A percentile compares a stretch with the other conserved stretches of the same genome.
Conservation (phyloP, 768 basidiomycete species). For the Neoboletus brunneissimus region DNA sequence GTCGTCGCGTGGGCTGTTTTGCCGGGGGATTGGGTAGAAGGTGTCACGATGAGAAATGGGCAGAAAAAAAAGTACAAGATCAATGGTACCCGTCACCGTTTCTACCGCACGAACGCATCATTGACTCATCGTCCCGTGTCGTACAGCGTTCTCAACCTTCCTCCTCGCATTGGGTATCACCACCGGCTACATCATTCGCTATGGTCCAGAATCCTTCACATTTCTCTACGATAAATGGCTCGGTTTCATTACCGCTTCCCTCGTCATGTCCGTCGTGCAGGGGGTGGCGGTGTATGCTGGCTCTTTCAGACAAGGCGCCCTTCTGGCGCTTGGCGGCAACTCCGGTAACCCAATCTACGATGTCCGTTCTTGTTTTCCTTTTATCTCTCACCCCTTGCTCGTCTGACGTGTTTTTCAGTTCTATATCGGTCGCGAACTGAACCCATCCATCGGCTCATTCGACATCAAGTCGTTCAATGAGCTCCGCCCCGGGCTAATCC, state of each 20-base stretch:
- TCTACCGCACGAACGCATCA: not conserved
- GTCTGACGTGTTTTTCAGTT: slow-evolving; percentile 49
- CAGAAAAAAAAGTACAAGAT: slow-evolving; percentile 84
- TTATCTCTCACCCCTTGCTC: too few relatives aligned
- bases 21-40: slow-evolving; percentile 71
- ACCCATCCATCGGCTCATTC: slow-evolving; percentile 78
- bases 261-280: slow-evolving; percentile 77
- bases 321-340: slow-evolving; percentile 93
- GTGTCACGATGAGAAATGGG: slow-evolving; percentile 71
- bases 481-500: slow-evolving; percentile 59
- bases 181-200: slow-evolving; percentile 63
- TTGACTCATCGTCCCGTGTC: not conserved
- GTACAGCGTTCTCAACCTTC: slow-evolving; percentile 80
- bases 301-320: slow-evolving; percentile 65
- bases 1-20: slow-evolving; percentile 78
- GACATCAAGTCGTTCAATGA: slow-evolving; percentile 62
- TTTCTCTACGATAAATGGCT: slow-evolving; percentile 92
- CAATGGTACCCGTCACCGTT: slow-evolving; percentile 62
- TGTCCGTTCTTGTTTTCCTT: slow-evolving; percentile 45
- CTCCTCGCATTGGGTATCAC: slow-evolving; percentile 76
- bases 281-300: slow-evolving; percentile 64
- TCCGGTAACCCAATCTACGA: slow-evolving; percentile 86
- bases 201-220: slow-evolving; percentile 78
- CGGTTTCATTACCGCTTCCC: slow-evolving; percentile 79
- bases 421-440: slow-evolving; percentile 92